These are phyloP conservation scores for Metarhizium humberi DNA, from an alignment of 2,329 filamentous ascomycete genomes.

Conservation along the genomic window DNA sequence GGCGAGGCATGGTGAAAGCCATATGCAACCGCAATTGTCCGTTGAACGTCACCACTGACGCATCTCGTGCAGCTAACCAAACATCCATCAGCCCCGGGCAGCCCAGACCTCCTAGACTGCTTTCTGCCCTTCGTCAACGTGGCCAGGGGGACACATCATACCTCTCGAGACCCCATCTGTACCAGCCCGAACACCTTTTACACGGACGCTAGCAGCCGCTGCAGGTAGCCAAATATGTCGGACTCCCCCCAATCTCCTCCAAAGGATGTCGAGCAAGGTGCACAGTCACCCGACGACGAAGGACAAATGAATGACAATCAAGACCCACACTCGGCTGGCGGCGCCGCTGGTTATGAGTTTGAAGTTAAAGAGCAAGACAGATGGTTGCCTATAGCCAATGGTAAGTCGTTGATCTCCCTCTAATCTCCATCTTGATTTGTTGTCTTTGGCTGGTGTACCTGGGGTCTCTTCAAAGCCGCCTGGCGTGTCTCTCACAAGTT, in stretches of 20 bases:
- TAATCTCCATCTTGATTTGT: slow-evolving; percentile 35
- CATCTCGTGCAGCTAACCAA: slow-evolving; percentile 43
- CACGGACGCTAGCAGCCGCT: slow-evolving; percentile 54
- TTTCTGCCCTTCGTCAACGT: slow-evolving; percentile 47
- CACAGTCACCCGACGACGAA: slow-evolving; percentile 89
- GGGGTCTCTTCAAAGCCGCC: slow-evolving; percentile 14
- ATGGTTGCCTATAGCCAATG: slow-evolving; percentile 99
- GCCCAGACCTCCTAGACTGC: slow-evolving; percentile 22
- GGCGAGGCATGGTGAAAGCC: slow-evolving; percentile 21
- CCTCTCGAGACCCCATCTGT: slow-evolving; percentile 35
- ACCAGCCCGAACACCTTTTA: slow-evolving; percentile 46
- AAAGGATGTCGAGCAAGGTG: slow-evolving; percentile 89
- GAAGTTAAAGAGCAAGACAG: slow-evolving; percentile 99
- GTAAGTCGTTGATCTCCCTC: slow-evolving; percentile 53
- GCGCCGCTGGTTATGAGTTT: slow-evolving; percentile 72
- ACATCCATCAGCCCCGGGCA: slow-evolving; percentile 20
- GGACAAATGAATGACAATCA: slow-evolving; percentile 84
- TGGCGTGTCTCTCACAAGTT: slow-evolving; percentile 20
- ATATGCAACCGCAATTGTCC: slow-evolving; percentile 19
- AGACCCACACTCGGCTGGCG: slow-evolving; percentile 62
- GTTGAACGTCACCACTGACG: slow-evolving; percentile 37
- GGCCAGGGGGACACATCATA: slow-evolving; percentile 51
- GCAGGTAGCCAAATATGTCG: slow-evolving; percentile 84
- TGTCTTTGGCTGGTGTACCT: background rate
- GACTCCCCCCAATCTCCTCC: slow-evolving; percentile 75